phyloP scores from a whole-genome alignment of 2,329 filamentous ascomycete genomes.

The Cadophora malorum region DNA sequence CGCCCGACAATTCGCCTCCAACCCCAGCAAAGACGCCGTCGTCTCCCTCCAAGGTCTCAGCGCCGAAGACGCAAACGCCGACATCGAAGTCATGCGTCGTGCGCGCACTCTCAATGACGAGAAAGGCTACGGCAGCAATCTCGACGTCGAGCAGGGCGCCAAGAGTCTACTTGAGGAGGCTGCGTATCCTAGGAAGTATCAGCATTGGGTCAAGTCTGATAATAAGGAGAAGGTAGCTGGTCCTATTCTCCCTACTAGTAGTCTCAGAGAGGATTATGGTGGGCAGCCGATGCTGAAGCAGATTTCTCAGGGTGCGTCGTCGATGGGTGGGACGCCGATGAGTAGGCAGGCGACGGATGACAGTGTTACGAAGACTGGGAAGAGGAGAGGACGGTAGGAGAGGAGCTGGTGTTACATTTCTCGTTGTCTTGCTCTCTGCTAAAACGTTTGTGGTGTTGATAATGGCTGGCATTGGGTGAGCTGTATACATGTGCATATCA shows the following conservation, averaged over 20 bases:
- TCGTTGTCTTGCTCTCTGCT: neutral
- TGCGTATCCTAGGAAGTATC: constrained; percentile 29
- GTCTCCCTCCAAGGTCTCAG: constrained; percentile 30
- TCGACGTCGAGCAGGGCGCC: constrained; percentile 43
- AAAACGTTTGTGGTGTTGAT: too few relatives aligned
- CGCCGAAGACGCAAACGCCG: constrained; percentile 40
- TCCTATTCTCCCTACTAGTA: constrained; percentile 16
- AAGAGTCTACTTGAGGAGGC: constrained; percentile 38
- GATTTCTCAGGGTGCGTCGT: constrained; percentile 24
- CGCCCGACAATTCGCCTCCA: constrained; percentile 13
- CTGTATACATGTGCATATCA: constrained; percentile 6
- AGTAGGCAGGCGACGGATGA: constrained; percentile 29
- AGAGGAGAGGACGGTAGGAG: constrained; percentile 5
- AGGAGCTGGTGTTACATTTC: neutral
- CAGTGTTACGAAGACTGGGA: constrained; percentile 20
- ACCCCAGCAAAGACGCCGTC: constrained; percentile 30
- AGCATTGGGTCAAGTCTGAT: constrained; percentile 32
- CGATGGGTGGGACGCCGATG: constrained; percentile 27
- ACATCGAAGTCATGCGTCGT: constrained; percentile 42
- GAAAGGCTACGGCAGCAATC: constrained; percentile 40
- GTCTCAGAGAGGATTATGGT: constrained; percentile 31
- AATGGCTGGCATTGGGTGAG: neutral
- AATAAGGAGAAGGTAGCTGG: constrained; percentile 25
- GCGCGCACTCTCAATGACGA: constrained; percentile 43
- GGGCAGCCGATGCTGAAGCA: constrained; percentile 33